These are phyloP conservation scores for Tuber microsphaerosporum DNA, from an alignment of 495 filamentous ascomycete species.

Conservation along the genomic window DNA sequence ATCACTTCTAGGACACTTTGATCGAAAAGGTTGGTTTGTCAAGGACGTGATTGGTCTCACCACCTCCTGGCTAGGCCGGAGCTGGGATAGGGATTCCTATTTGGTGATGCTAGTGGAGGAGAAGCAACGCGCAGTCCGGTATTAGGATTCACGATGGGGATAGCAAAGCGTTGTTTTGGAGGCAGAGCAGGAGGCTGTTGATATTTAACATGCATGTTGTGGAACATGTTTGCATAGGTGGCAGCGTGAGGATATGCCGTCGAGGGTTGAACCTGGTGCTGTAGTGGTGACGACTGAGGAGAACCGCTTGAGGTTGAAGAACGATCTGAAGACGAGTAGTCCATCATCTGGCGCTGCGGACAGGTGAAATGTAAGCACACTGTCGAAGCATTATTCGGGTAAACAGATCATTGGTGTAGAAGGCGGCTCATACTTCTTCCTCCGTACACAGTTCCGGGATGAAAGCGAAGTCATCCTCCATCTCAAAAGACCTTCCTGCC, in stretches of 20 bases:
- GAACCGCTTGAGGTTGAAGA: slow-evolving; percentile 92
- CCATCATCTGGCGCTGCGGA: slow-evolving; percentile 65
- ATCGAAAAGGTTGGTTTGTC: slow-evolving; percentile 10
- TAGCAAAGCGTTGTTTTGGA: slow-evolving; percentile 78
- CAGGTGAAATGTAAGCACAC: slow-evolving; percentile 30
- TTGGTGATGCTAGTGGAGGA: slow-evolving; percentile 56
- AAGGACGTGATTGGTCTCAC: slow-evolving; percentile 22
- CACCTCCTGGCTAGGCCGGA: slow-evolving; percentile 37
- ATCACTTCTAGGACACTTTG: slow-evolving; percentile 18
- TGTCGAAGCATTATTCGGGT: slow-evolving; percentile 16
- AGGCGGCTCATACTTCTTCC: slow-evolving; percentile 68
- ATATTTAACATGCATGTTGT: slow-evolving; percentile 45
- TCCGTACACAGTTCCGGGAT: slow-evolving; percentile 90
- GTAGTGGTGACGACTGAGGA: slow-evolving; percentile 80
- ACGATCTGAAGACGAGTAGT: slow-evolving; percentile 87
- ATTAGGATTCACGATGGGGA: slow-evolving; percentile 94
- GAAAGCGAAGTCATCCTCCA: slow-evolving; percentile 96
- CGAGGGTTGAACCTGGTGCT: slow-evolving; percentile 65
- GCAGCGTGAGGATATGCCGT: slow-evolving; percentile 39
- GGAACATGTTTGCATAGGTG: slow-evolving; percentile 38
- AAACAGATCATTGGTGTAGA: slow-evolving; percentile 22
- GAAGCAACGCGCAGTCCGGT: slow-evolving; percentile 83
- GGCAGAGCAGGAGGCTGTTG: slow-evolving; percentile 66
- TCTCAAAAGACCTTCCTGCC: slow-evolving; percentile 86
- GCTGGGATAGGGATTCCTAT: slow-evolving; percentile 32